Evolutionary conservation across 495 filamentous ascomycete species (phyloP), one percentile per base, ranked within the genome.

Genomic region (Tetracladium marchalianum): DNA sequence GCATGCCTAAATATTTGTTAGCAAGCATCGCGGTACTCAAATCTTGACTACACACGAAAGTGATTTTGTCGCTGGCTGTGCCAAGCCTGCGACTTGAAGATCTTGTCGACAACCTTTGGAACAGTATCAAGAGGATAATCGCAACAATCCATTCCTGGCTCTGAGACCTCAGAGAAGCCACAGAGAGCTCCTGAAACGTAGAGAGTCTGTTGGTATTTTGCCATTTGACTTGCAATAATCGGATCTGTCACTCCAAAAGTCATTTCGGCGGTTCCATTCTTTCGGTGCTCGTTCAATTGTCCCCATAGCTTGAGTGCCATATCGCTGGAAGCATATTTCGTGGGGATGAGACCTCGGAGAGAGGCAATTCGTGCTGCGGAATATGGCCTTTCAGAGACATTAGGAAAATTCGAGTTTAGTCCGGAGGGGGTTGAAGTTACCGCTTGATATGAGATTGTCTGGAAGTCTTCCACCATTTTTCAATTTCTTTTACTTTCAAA

Each of bases 161-260:
- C 36, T 11, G 46, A 39, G 12, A 57, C 54, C 18, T 57, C 54
- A n/a, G 51, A 54, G 46, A 57, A 54, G 10, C 54, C 54, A 37
- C 54, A 57, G 13, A 57, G 46, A 11, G 54, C 54, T 1, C 54
- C 54, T 5, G 54, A 57, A 13, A 57, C 54, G 39, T 57, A 57
- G 1, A 57, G 46, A 19, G 46, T 54, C 35, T 57, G 51, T 32
- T 57, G 54, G 34, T 53, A 40, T 35, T 57, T 57, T 10, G 54
- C 54, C 54, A 53, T 57, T 24, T 57, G 54, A 16, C 41, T 47
- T 3, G 52, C 54, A 13, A 46, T 45, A 19, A 53, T 45, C 5
- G 54, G 54, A 38, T 57, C 54, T 1, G 54, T 57, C 38, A 48
- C 52, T 35, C 54, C 54, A 33, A 57, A 57, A n/a, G 54, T 57